Percentiles rank a stretch among this genome's conserved stretches.
phyloP scores from a whole-genome alignment of 2,329 filamentous ascomycete genomes.

The Claviceps humidiphila region DNA sequence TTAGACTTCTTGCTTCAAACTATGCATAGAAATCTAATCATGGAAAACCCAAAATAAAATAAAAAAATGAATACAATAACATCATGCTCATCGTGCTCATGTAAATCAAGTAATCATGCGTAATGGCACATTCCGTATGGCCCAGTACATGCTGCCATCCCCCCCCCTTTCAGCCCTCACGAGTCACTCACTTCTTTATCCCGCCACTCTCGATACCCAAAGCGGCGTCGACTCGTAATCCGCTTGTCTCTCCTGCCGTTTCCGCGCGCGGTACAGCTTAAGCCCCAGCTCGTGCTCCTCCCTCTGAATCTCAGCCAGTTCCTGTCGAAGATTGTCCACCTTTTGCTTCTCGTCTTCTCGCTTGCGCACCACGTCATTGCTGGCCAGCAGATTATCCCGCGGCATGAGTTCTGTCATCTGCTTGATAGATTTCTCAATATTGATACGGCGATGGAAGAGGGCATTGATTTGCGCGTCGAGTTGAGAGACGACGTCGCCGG shows the following conservation, averaged over 20 bases:
- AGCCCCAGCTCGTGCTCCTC: slow-evolving; percentile 71
- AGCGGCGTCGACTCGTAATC: slow-evolving; percentile 53
- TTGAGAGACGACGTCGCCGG: slow-evolving; percentile 50
- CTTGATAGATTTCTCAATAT: slow-evolving; percentile 58
- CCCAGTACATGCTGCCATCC: no score
- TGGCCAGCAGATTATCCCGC: slow-evolving; percentile 53
- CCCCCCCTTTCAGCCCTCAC: background rate
- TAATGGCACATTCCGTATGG: no score
- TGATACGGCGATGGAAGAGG: slow-evolving; percentile 53
- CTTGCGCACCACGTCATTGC: slow-evolving; percentile 46
- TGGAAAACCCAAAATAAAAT: no score
- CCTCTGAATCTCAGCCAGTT: slow-evolving; percentile 59
- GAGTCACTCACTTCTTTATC: background rate
- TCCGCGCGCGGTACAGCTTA: slow-evolving; percentile 60
- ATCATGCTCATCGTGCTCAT: no score
- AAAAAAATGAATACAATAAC: no score
- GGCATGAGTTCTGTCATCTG: slow-evolving; percentile 72
- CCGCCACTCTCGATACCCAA: slow-evolving; percentile 69
- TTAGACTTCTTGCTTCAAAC: no score
- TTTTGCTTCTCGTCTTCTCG: slow-evolving; percentile 48
- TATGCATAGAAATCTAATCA: no score
- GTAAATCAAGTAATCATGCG: no score
- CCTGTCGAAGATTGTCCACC: slow-evolving; percentile 49
- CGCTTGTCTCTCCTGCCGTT: slow-evolving; percentile 55
- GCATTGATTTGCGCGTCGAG: slow-evolving; percentile 53